Conservation (phyloP, 257 asterid species). For the Solanum peruvianum region DNA sequence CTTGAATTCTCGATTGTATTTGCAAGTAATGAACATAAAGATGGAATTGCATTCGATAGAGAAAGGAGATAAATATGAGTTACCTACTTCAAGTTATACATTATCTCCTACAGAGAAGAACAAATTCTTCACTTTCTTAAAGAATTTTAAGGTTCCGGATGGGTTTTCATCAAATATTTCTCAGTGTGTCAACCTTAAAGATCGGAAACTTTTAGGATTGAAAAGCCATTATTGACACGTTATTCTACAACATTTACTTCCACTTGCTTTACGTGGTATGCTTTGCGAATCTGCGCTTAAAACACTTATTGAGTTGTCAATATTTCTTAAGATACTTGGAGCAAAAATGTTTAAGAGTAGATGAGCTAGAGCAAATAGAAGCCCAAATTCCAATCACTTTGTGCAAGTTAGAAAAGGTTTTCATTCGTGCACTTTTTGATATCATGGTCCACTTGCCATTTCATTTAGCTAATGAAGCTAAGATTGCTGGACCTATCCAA, state of each 20-base stretch:
- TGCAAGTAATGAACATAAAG: background rate
- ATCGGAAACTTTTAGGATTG: background rate
- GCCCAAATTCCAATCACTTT: background rate
- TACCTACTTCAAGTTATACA: background rate
- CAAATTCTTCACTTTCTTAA: no score
- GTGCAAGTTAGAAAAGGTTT: background rate
- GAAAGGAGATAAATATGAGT: background rate
- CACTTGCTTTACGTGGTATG: background rate
- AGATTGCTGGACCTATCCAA: background rate
- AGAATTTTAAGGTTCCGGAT: background rate
- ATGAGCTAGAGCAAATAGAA: background rate
- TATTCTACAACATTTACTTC: background rate
- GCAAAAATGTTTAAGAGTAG: background rate
- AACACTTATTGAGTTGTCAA: background rate
- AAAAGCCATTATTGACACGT: background rate
- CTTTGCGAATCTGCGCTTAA: background rate
- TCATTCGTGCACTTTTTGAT: background rate
- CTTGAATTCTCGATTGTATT: background rate
- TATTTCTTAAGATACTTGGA: no score
- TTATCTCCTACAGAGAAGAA: background rate
- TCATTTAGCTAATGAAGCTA: background rate
- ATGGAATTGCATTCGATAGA: background rate
- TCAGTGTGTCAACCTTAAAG: background rate
- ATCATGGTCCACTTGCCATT: background rate
- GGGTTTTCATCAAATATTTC: background rate